A percentile compares a stretch with the other conserved stretches of the same genome.
phyloP scores from a whole-genome alignment of 1,284 basidiomycete genomes.

The Kalmanozyma brasiliensis region DNA sequence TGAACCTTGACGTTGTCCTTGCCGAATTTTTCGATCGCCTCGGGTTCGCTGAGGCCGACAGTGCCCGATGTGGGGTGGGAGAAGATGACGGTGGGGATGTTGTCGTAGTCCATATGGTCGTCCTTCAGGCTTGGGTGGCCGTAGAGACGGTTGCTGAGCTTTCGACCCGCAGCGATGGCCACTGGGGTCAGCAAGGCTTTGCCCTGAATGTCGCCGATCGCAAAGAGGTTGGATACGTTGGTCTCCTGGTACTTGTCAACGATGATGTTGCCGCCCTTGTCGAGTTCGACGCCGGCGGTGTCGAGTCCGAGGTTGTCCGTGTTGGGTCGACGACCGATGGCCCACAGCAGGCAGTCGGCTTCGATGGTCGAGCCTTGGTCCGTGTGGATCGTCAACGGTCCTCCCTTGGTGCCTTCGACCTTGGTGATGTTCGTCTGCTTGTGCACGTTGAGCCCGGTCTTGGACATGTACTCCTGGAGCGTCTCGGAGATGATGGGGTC shows the following conservation, averaged over 20 bases:
- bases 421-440: constrained; percentile 79
- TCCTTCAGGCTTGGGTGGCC: constrained; percentile 84
- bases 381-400: constrained; percentile 60
- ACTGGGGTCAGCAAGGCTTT: constrained; percentile 96
- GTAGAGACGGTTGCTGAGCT: constrained; percentile 88
- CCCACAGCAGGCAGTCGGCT: constrained; percentile 91
- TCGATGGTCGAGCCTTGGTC: constrained; percentile 78
- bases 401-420: constrained; percentile 73
- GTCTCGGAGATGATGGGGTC: constrained; percentile 87
- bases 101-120: constrained; percentile 87
- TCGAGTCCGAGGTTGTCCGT: constrained; percentile 84
- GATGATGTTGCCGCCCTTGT: constrained; percentile 81
- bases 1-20: constrained; percentile 88
- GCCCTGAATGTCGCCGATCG: constrained; percentile 92
- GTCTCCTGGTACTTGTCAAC: constrained; percentile 89
- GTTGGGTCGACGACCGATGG: constrained; percentile 86
- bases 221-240: constrained; percentile 77
- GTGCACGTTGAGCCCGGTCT: constrained; percentile 89
- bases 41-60: constrained; percentile 77
- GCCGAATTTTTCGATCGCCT: constrained; percentile 88
- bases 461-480: constrained; percentile 92
- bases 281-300: constrained; percentile 79
- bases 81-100: constrained; percentile 76
- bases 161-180: constrained; percentile 92
- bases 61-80: constrained; percentile 57